Evolutionary conservation across 208 protist species (phyloP).

Genomic region (Leptomonas seymouri): DNA sequence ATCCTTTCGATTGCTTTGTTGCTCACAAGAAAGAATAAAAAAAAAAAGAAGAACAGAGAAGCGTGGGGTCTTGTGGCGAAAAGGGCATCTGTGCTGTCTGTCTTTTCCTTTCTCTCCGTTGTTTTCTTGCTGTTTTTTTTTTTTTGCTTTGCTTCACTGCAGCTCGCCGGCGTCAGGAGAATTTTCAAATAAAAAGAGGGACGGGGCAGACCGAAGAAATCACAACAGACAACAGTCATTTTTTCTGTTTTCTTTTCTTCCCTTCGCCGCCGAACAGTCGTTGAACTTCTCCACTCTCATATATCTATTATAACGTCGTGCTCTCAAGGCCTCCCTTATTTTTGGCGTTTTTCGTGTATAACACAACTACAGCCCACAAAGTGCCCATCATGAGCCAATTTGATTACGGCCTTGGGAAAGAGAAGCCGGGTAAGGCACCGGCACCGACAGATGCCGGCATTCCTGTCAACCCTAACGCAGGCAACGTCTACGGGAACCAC

Average conservation of each 20-base stretch:
- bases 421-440: constrained; percentile 5
- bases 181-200: no score
- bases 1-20: no score
- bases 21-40: constrained; percentile 18
- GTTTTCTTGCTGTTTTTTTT: no score
- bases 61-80: background rate
- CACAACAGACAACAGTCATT: no score
- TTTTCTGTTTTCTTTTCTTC: background rate
- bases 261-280: background rate
- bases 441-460: constrained; percentile 15
- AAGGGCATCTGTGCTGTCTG: background rate
- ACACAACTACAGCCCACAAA: background rate
- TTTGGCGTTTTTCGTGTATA: no score
- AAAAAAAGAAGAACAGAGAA: constrained; percentile 1
- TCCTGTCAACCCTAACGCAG: background rate
- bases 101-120: no score
- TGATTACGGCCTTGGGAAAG: background rate
- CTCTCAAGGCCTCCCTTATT: no score
- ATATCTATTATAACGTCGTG: no score
- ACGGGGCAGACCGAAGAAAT: no score
- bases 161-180: no score
- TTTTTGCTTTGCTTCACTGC: no score
- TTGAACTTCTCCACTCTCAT: background rate
- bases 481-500: constrained; percentile 4
- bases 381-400: constrained; percentile 1